Evolutionary conservation across 345 rosid species (phyloP), one percentile per base, ranked within the genome.

Genomic region (Acer negundo): DNA sequence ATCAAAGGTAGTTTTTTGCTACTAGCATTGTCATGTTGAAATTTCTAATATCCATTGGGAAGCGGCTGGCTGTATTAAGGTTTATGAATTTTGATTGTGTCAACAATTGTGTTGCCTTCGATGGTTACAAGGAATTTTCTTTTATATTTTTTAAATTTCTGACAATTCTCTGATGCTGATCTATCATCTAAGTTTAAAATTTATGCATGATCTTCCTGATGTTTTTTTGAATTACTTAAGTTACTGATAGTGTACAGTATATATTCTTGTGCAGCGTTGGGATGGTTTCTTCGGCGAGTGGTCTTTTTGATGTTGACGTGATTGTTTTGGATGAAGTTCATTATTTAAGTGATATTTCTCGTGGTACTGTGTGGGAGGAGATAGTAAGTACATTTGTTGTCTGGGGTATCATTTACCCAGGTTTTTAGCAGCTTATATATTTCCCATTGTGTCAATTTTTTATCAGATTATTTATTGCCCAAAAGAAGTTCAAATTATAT

Each of bases 321-420:
- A 89, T 95, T 85, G 93, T 95, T 89, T 82, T 93, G 78, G 99
- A 95, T 71, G 98, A 93, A 90, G 99, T 95, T 89, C 99, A 95
- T 89, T 95, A 90, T 88, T 82, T 95, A 74, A 93, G 99, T 55
- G 98, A 95, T 67, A 93, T 95, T 55, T 95, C 94, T 79, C 90
- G 94, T 61, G 98, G 98, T 31, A 95, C 98, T 42, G 98, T 95
- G 64, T 95, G 98, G 98, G 97, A 93, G 85, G 97, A 93, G 88
- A 93, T 93, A 49, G 97, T 91, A 84, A 86, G 97, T 87, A 59
- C 55, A 55, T 79, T 67, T 59, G 42, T 66, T 64, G 3, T 66
- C 38, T 31, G 28, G 71, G 6, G 72, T 62, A 75, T 71, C 35
- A n/a, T 22, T 73, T 74, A 64, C 65, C 62, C 38, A 46, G 35